Percentiles rank a stretch among this genome's conserved stretches.
These are phyloP conservation scores for Boechera divaricarpa DNA, from an alignment of 345 rosid species.

Conservation along the genomic window DNA sequence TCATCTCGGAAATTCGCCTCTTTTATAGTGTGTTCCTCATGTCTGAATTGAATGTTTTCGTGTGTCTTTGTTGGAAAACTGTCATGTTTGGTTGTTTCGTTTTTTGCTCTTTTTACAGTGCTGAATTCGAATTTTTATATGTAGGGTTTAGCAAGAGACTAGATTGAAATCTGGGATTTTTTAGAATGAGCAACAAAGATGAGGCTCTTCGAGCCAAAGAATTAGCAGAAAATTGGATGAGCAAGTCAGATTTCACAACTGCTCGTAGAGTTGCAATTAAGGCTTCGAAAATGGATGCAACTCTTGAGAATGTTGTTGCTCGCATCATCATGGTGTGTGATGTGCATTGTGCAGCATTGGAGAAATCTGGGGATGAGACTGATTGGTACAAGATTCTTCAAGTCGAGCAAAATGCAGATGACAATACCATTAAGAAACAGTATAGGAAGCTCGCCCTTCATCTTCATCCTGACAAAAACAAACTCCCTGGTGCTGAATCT, in stretches of 20 bases:
- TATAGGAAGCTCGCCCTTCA: slow-evolving; percentile 78
- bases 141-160: slow-evolving; percentile 21
- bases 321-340: slow-evolving; percentile 85
- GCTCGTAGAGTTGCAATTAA: slow-evolving; percentile 70
- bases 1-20: slow-evolving; percentile 1
- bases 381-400: slow-evolving; percentile 96
- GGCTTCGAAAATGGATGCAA: slow-evolving; percentile 72
- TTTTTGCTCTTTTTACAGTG: neutral
- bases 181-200: slow-evolving; percentile 79
- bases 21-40: neutral
- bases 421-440: slow-evolving; percentile 77
- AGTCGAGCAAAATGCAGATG: slow-evolving; percentile 66
- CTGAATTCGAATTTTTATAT: slow-evolving; percentile 12
- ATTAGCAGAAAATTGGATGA: slow-evolving; percentile 71
- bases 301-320: slow-evolving; percentile 61
- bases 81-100: neutral
- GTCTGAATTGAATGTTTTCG: neutral
- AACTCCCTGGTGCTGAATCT: slow-evolving; percentile 89
- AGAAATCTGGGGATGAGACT: slow-evolving; percentile 66
- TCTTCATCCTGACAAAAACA: slow-evolving; percentile 95
- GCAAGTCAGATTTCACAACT: slow-evolving; percentile 56
- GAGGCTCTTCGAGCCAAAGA: slow-evolving; percentile 87
- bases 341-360: slow-evolving; percentile 75
- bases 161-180: neutral
- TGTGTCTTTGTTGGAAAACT: neutral